These are phyloP conservation scores for Ceratocystiopsis sp. DNA, from an alignment of 2,329 filamentous ascomycete species.

Conservation along the genomic window DNA sequence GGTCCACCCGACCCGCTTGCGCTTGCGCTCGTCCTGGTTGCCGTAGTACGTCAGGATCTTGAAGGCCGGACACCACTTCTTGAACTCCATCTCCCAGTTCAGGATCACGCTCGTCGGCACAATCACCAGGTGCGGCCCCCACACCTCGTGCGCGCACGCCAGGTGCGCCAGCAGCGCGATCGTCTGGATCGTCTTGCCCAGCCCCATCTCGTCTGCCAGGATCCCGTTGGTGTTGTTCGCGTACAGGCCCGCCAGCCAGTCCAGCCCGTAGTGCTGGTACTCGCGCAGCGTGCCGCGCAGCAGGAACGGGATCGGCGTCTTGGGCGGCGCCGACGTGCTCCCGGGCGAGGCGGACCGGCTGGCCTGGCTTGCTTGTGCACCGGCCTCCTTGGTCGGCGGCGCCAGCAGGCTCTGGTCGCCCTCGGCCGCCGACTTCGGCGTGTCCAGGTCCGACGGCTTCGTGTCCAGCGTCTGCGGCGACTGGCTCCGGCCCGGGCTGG, in stretches of 20 bases:
- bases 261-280: constrained; percentile 92
- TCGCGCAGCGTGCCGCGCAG: constrained; percentile 79
- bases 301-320: constrained; percentile 64
- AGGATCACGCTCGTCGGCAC: constrained; percentile 97
- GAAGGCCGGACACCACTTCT: constrained; percentile 96
- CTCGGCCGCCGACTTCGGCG: constrained; percentile 14
- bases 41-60: constrained; percentile 97
- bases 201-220: constrained; percentile 92
- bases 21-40: constrained; percentile 75
- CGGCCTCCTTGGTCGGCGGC: constrained; percentile 8
- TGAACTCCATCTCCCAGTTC: constrained; percentile 99
- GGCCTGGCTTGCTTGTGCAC: constrained; percentile 14
- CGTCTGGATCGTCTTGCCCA: constrained; percentile 96
- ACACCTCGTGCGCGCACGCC: constrained; percentile 75
- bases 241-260: constrained; percentile 91
- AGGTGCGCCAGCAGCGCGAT: constrained; percentile 87
- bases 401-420: constrained; percentile 17
- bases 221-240: constrained; percentile 90
- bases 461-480: constrained; percentile 33
- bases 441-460: constrained; percentile 32
- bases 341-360: constrained; percentile 12
- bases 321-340: constrained; percentile 20
- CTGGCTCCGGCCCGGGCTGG: constrained; percentile 27
- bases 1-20: constrained; percentile 85
- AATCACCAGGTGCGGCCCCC: constrained; percentile 91